Evolutionary conservation across 108 stramenopile genomes (phyloP), one percentile per base, ranked within the genome.

Genomic region (Aurantiochytrium sp.): DNA sequence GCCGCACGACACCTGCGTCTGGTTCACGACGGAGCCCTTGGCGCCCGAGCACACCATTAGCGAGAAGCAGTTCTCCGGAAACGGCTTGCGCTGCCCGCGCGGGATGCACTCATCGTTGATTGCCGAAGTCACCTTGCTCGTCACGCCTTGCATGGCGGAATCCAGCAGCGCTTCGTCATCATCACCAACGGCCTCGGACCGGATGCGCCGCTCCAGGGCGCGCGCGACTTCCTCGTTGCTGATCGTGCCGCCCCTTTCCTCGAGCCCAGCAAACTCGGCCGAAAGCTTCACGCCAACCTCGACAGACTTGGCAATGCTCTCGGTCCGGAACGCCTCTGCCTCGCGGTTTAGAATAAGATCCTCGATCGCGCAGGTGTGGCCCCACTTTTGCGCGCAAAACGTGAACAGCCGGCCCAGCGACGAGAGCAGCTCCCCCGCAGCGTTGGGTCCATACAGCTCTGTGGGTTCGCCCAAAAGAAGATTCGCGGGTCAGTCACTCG

Each of bases 41-140:
- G 98, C 99, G 4, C 99, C 99, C 4, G 98, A 98, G 6, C 95
- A 94, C 4, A 97, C 96, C 99, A 99, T 99, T 24, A 99, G 91
- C 36, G 96, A 93, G 91, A 99, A 99, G 48, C 95, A 52, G 89
- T 99, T 99, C 55, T 87, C 89, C 30, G 98, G 98, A 91, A 99
- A 99, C 19, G 98, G 98, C 55, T 96, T 97, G 3, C 94, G 95
- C 54, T 98, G 94, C 12, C 98, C 98, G 89, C 94, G 87, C 0
- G 99, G 99, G 52, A 99, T 94, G 88, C 98, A 98, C 12, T 93
- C 91, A 87, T 98, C 97, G 69, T 99, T 97, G 65, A 98, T 98
- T 22, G 94, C 92, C 12, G 95, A 95, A 17, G 97, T 95, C 55
- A 96, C 88, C 15, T 96, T 96, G 85, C 97, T 96, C 21, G 98